Conservation (phyloP, 768 basidiomycete genomes). For the Podaxis pistillaris region DNA sequence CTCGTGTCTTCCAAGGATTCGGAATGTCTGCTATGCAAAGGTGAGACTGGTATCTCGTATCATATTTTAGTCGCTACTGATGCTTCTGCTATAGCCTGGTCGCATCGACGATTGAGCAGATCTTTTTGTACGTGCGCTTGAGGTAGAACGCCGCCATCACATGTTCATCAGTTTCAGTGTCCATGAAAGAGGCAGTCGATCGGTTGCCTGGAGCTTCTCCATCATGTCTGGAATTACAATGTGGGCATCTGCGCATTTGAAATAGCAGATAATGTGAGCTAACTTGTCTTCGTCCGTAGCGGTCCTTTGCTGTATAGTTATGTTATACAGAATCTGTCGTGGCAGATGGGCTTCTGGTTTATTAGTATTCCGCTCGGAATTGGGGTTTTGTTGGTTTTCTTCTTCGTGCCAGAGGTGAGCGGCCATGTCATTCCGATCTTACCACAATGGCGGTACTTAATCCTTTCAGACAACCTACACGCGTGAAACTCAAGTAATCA, state of each 20-base stretch:
- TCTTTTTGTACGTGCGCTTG: slow-evolving; percentile 30
- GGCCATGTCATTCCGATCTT: not conserved
- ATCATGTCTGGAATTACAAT: slow-evolving; percentile 42
- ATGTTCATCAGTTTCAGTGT: slow-evolving; percentile 24
- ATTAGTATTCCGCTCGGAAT: slow-evolving; percentile 42
- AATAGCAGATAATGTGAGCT: not conserved
- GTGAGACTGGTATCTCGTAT: slow-evolving; percentile 17
- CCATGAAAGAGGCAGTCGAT: slow-evolving; percentile 41
- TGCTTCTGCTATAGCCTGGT: slow-evolving; percentile 30
- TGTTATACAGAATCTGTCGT: slow-evolving; percentile 40
- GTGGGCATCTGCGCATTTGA: slow-evolving; percentile 22
- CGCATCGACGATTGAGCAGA: slow-evolving; percentile 42
- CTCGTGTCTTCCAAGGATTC: slow-evolving; percentile 45
- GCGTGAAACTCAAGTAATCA: slow-evolving; percentile 14
- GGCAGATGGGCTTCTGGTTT: slow-evolving; percentile 48
- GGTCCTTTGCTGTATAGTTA: slow-evolving; percentile 45
- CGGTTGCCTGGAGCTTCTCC: slow-evolving; percentile 44
- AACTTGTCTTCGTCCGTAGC: slow-evolving; percentile 18
- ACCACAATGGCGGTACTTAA: not conserved
- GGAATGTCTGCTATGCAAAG: slow-evolving; percentile 44
- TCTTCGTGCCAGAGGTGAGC: slow-evolving; percentile 42
- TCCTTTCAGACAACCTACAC: slow-evolving; percentile 32
- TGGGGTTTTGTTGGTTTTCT: slow-evolving; percentile 34
- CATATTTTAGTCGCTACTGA: not conserved
- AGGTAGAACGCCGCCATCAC: not conserved